These are phyloP conservation scores for Turritis glabra DNA, from an alignment of 345 rosid genomes.

Conservation along the genomic window DNA sequence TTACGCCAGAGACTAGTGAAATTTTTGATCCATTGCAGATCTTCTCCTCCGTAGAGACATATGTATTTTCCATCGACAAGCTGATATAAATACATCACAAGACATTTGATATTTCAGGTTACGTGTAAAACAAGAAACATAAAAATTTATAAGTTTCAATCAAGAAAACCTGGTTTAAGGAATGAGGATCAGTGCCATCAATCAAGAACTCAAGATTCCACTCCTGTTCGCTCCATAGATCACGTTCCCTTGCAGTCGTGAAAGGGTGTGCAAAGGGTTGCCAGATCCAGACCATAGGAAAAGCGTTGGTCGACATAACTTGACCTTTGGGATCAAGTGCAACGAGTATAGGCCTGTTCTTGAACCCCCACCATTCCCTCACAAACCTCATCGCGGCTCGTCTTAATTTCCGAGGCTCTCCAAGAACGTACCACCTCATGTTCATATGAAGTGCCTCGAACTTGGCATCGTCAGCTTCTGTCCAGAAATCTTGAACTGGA, in stretches of 20 bases:
- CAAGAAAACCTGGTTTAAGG: conserved; percentile 50
- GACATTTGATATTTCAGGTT: neutral
- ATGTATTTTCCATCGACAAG: conserved; percentile 50
- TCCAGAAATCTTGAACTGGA: conserved; percentile 61
- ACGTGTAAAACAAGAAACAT: neutral
- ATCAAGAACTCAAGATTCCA: conserved; percentile 66
- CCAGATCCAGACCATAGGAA: conserved; percentile 92
- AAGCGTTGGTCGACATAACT: conserved; percentile 66
- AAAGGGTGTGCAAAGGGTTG: conserved; percentile 72
- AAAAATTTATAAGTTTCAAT: neutral
- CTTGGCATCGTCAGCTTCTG: conserved; percentile 46
- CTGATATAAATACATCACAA: conserved; percentile 30
- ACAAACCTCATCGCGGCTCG: conserved; percentile 53
- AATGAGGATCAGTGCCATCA: conserved; percentile 48
- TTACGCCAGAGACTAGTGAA: conserved; percentile 41
- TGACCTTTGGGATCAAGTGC: conserved; percentile 83
- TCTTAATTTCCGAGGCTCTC: conserved; percentile 58
- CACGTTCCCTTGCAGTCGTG: conserved; percentile 55
- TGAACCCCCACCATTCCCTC: conserved; percentile 65
- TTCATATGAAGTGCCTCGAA: conserved; percentile 50
- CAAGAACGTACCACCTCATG: conserved; percentile 78
- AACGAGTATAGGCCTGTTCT: conserved; percentile 65
- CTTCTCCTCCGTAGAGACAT: conserved; percentile 82
- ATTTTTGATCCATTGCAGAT: conserved; percentile 64
- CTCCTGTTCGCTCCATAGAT: conserved; percentile 62